Evolutionary conservation across 2,329 filamentous ascomycete genomes (phyloP).

Genomic region (Diaporthe sp.): DNA sequence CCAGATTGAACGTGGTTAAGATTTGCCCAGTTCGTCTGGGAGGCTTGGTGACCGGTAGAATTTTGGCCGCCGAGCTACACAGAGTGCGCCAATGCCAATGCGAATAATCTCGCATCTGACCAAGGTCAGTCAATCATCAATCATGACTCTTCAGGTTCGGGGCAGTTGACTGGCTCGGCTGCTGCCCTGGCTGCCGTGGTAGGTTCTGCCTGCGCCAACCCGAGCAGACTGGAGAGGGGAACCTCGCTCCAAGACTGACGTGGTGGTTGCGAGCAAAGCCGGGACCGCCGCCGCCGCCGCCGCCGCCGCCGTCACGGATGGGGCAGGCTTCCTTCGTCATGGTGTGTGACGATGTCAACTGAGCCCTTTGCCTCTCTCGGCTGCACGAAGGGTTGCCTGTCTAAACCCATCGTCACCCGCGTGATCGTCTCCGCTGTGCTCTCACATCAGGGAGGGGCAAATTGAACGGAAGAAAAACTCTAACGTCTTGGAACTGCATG

Average conservation of each 20-base stretch:
- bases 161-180: slow-evolving; percentile 13
- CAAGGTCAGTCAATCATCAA: background rate
- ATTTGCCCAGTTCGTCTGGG: slow-evolving; percentile 8
- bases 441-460: background rate
- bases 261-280: slow-evolving; percentile 13
- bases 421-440: background rate
- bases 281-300: slow-evolving; percentile 12
- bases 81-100: background rate
- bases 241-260: slow-evolving; percentile 22
- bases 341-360: background rate
- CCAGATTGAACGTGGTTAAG: background rate
- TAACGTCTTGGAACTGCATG: slow-evolving; percentile 8
- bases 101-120: slow-evolving; percentile 25
- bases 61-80: slow-evolving; percentile 9
- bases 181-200: slow-evolving; percentile 1
- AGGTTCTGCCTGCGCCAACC: slow-evolving; percentile 10
- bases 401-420: background rate
- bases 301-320: slow-evolving; percentile 9
- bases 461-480: background rate
- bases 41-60: background rate
- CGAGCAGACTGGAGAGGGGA: slow-evolving; percentile 11
- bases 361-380: background rate
- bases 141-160: slow-evolving; percentile 21
- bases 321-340: slow-evolving; percentile 1
- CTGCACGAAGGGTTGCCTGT: slow-evolving; percentile 8